Percentiles rank a stretch among this genome's conserved stretches.
Evolutionary conservation across 2,329 filamentous ascomycete species (phyloP).

Genomic region (Hansfordia pulvinata): DNA sequence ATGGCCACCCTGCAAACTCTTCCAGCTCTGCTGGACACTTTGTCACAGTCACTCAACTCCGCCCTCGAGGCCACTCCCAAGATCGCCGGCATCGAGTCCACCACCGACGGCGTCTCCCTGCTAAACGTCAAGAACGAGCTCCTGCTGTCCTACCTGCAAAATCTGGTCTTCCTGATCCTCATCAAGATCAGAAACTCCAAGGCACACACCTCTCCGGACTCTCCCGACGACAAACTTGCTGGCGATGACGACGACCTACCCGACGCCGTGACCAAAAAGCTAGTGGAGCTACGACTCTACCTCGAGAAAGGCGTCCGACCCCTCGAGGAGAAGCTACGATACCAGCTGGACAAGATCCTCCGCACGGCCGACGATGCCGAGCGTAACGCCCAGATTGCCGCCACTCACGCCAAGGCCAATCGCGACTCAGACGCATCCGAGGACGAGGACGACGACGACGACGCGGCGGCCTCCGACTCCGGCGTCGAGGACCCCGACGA

Average conservation of each 20-base stretch:
- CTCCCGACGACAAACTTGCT: slow-evolving; percentile 12
- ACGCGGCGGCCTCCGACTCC: slow-evolving; percentile 21
- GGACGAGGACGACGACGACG: slow-evolving; percentile 16
- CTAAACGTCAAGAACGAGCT: slow-evolving; percentile 95
- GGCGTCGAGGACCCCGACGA: slow-evolving; percentile 15
- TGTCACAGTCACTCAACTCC: slow-evolving; percentile 45
- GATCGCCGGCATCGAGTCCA: slow-evolving; percentile 50
- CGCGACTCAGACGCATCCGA: slow-evolving; percentile 5
- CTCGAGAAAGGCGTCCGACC: slow-evolving; percentile 86
- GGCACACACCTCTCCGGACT: too few relatives aligned
- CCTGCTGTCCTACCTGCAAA: slow-evolving; percentile 91
- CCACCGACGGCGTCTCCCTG: slow-evolving; percentile 79
- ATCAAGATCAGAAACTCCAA: slow-evolving; percentile 56
- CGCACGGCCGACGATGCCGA: slow-evolving; percentile 70
- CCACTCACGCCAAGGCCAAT: slow-evolving; percentile 20
- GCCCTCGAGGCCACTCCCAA: slow-evolving; percentile 56
- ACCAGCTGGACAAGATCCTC: slow-evolving; percentile 91
- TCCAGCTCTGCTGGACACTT: slow-evolving; percentile 34
- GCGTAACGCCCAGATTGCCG: slow-evolving; percentile 23
- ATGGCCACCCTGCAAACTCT: slow-evolving; percentile 37
- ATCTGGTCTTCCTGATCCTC: slow-evolving; percentile 77
- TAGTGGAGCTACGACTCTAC: slow-evolving; percentile 86
- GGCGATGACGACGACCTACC: slow-evolving; percentile 28
- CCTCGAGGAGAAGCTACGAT: slow-evolving; percentile 79
- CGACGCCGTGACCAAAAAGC: slow-evolving; percentile 64